Conservation (phyloP, 1,284 basidiomycete genomes). For the Takashimella koratensis region DNA sequence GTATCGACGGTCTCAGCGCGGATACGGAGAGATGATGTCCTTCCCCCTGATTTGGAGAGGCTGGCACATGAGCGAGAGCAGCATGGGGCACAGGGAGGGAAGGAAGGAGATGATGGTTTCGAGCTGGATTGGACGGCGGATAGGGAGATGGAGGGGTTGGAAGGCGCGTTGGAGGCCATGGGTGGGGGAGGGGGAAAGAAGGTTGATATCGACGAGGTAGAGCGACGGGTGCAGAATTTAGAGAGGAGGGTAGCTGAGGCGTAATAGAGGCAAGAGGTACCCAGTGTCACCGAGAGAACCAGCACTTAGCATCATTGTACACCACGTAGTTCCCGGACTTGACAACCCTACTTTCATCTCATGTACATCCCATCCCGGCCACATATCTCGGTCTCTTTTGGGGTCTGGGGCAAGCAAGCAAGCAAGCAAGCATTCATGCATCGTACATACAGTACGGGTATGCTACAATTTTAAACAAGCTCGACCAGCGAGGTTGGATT, state of each 20-base stretch:
- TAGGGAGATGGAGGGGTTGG: conserved; percentile 53
- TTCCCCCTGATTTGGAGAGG: conserved; percentile 42
- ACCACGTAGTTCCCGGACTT: no score
- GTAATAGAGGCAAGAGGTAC: background rate
- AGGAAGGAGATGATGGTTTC: conserved; percentile 55
- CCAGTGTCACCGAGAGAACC: no score
- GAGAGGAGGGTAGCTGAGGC: background rate
- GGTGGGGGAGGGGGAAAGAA: conserved; percentile 2
- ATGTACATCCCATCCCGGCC: background rate
- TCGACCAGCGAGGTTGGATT: no score
- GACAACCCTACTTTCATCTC: no score
- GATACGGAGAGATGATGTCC: conserved; percentile 34
- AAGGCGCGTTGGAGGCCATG: conserved; percentile 38
- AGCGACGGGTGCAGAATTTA: background rate
- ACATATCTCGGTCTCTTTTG: background rate
- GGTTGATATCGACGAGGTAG: background rate
- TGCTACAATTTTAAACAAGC: no score
- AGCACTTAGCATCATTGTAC: no score
- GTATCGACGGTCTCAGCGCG: conserved; percentile 48
- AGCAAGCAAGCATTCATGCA: no score
- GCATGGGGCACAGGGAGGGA: conserved; percentile 41
- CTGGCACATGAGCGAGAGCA: conserved; percentile 40
- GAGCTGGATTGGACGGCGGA: conserved; percentile 57
- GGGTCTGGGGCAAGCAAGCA: background rate
- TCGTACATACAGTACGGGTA: no score